phyloP scores from a whole-genome alignment of 176 grass and related monocot genomes.

The Triticum monococcum region DNA sequence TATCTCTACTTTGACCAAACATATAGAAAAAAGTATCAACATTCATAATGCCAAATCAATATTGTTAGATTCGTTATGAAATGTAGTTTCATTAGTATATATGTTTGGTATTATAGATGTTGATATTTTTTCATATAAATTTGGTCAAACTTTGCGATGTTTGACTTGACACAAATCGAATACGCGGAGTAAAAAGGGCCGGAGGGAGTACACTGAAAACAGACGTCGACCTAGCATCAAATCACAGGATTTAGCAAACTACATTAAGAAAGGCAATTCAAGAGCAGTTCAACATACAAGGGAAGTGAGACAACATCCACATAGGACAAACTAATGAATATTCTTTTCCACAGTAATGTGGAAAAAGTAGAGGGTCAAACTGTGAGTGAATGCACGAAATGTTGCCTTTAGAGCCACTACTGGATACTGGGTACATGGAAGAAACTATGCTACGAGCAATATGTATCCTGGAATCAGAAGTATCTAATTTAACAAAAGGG shows the following conservation, averaged over 20 bases:
- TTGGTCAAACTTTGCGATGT: too few relatives aligned
- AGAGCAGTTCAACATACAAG: background rate
- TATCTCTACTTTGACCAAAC: too few relatives aligned
- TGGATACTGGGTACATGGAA: background rate
- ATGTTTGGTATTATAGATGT: too few relatives aligned
- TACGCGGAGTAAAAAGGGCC: too few relatives aligned
- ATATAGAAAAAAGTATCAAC: too few relatives aligned
- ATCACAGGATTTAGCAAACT: background rate
- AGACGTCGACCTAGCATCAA: background rate
- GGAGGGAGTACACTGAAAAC: background rate
- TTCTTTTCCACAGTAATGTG: background rate
- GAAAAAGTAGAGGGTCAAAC: background rate
- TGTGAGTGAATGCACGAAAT: background rate
- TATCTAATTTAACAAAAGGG: background rate
- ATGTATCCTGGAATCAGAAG: background rate
- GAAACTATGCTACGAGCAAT: slow-evolving; percentile 1
- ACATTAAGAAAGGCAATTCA: background rate
- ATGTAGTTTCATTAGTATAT: too few relatives aligned
- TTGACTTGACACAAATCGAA: too few relatives aligned
- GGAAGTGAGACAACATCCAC: background rate
- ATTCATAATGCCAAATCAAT: too few relatives aligned
- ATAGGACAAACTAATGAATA: background rate
- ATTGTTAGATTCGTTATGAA: too few relatives aligned
- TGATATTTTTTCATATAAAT: too few relatives aligned
- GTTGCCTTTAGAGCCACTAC: background rate